A percentile compares a stretch with the other conserved stretches of the same genome.
These are phyloP conservation scores for Aspergillaceae sp. DNA, from an alignment of 2,329 filamentous ascomycete genomes.

Conservation along the genomic window DNA sequence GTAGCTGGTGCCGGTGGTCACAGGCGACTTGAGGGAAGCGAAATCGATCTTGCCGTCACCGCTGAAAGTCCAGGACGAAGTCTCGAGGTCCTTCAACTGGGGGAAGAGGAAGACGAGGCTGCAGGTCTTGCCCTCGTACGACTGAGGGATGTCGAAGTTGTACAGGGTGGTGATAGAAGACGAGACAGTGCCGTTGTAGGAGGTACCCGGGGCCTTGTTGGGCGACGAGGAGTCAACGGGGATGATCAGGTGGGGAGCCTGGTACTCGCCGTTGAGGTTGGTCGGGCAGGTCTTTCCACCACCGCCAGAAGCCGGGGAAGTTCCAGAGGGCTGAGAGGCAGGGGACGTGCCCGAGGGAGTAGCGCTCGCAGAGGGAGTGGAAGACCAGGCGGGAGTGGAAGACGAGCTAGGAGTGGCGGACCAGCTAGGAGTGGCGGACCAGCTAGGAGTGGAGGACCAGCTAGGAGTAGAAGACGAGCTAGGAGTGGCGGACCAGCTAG, in stretches of 20 bases:
- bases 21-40: constrained; percentile 40
- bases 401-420: no score
- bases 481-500: background rate
- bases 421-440: no score
- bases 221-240: constrained; percentile 50
- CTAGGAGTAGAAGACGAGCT: constrained; percentile 5
- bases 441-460: background rate
- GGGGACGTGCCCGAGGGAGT: background rate
- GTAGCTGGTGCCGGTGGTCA: constrained; percentile 45
- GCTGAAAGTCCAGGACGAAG: constrained; percentile 49
- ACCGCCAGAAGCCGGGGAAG: constrained; percentile 4
- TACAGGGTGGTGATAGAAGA: constrained; percentile 50
- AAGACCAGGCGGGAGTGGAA: no score
- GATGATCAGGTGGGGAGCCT: constrained; percentile 56
- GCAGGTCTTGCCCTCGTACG: constrained; percentile 52
- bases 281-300: constrained; percentile 33
- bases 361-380: background rate
- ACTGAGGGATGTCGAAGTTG: constrained; percentile 58
- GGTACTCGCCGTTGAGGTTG: constrained; percentile 39
- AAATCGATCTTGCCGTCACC: constrained; percentile 49
- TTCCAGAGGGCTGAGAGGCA: constrained; percentile 2
- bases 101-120: constrained; percentile 60
- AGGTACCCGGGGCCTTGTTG: constrained; percentile 44
- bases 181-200: constrained; percentile 49
- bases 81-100: constrained; percentile 47